phyloP scores from a whole-genome alignment of 2,329 filamentous ascomycete genomes.

The Colletotrichum sp. region DNA sequence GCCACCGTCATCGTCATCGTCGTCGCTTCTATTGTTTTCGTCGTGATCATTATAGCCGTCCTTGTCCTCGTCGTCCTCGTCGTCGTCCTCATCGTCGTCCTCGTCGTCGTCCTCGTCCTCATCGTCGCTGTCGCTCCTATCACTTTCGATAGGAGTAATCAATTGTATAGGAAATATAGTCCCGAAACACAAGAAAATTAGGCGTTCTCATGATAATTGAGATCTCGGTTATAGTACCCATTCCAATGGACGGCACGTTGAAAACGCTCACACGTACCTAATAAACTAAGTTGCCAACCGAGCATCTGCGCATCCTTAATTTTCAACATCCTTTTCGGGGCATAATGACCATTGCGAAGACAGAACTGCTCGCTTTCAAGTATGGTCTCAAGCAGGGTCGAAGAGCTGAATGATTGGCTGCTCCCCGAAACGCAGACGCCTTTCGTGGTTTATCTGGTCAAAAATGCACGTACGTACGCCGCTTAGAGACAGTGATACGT shows the following conservation, averaged over 20 bases:
- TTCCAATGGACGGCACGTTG: not conserved
- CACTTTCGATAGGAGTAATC: no score
- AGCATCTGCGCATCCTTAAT: not conserved
- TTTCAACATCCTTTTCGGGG: not conserved
- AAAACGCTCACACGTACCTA: not conserved
- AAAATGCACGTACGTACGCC: not conserved
- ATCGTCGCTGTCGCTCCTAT: no score
- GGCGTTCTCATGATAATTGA: no score
- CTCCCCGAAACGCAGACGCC: not conserved
- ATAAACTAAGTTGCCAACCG: not conserved
- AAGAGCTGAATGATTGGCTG: not conserved
- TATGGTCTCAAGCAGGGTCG: not conserved
- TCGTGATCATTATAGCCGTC: no score
- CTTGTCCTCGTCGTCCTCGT: no score
- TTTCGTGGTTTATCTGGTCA: not conserved
- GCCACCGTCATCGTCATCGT: no score
- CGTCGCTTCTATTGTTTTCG: no score
- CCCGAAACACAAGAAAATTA: no score
- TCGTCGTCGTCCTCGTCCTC: no score
- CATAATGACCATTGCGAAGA: fast-evolving
- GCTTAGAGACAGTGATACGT: not conserved
- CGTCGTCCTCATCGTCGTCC: no score
- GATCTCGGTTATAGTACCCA: not conserved
- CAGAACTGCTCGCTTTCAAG: not conserved
- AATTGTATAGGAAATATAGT: no score